Percentiles rank a stretch among this genome's conserved stretches.
phyloP scores from a whole-genome alignment of 1,284 basidiomycete species.

The Sutorius eximius region DNA sequence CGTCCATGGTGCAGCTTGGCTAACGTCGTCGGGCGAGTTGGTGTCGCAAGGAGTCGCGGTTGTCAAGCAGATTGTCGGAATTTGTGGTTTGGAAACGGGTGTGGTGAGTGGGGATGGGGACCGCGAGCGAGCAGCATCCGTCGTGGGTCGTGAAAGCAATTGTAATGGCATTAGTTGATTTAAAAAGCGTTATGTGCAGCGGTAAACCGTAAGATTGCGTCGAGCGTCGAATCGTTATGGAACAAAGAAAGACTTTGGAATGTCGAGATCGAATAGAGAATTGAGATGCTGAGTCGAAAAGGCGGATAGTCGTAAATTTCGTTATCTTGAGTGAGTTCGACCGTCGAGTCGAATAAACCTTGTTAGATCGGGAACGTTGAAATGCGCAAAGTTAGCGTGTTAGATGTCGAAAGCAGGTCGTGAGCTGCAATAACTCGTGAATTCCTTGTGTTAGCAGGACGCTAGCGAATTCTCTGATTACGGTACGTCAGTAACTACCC shows the following conservation, averaged over 20 bases:
- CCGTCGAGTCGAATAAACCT: constrained; percentile 16
- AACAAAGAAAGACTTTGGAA: constrained; percentile 11
- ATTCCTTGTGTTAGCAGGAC: constrained; percentile 22
- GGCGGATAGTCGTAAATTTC: constrained; percentile 26
- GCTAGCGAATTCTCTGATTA: constrained; percentile 16
- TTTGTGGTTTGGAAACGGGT: constrained; percentile 33
- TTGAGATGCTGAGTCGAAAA: neutral
- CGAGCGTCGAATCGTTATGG: constrained; percentile 29
- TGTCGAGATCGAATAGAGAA: constrained; percentile 18
- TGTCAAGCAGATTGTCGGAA: constrained; percentile 67
- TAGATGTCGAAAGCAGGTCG: constrained; percentile 18
- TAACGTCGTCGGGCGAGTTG: constrained; percentile 42
- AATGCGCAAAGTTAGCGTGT: constrained; percentile 11
- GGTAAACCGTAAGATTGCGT: constrained; percentile 18
- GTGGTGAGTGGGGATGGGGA: constrained; percentile 34
- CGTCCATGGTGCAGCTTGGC: constrained; percentile 37
- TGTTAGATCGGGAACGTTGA: constrained; percentile 14
- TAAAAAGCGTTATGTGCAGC: constrained; percentile 27
- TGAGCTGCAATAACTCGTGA: constrained; percentile 28
- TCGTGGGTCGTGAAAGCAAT: constrained; percentile 33
- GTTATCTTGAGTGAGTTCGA: constrained; percentile 22
- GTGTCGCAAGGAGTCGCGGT: constrained; percentile 62
- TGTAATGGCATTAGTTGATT: constrained; percentile 33
- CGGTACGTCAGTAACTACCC: neutral
- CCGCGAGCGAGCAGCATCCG: constrained; percentile 25